A percentile compares a stretch with the other conserved stretches of the same genome.
Evolutionary conservation across 345 rosid species (phyloP).

Genomic region (Crucihimalaya himalaica): DNA sequence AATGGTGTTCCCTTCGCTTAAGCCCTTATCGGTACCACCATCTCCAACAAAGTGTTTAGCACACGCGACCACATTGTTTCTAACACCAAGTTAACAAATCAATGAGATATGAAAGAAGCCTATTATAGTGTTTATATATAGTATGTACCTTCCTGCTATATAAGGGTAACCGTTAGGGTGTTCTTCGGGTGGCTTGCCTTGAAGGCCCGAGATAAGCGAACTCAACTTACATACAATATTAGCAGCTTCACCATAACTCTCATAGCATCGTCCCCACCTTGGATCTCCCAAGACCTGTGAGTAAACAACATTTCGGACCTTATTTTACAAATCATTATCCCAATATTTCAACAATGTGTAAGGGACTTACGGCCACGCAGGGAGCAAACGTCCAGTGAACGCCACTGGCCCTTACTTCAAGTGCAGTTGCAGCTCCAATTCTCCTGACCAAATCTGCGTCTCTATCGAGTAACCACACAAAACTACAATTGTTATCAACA

Average conservation of each 20-base stretch:
- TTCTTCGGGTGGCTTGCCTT: slow-evolving; percentile 73
- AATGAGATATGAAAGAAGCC: slow-evolving; percentile 21
- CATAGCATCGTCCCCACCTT: slow-evolving; percentile 90
- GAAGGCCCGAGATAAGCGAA: slow-evolving; percentile 63
- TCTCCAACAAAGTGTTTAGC: slow-evolving; percentile 98
- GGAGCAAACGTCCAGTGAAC: slow-evolving; percentile 85
- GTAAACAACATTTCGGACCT: slow-evolving; percentile 10
- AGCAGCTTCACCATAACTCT: slow-evolving; percentile 78
- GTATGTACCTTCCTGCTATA: slow-evolving; percentile 68
- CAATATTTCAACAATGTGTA: background rate
- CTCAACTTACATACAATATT: slow-evolving; percentile 66
- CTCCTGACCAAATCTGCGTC: slow-evolving; percentile 67
- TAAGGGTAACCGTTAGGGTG: slow-evolving; percentile 81
- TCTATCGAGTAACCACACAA: slow-evolving; percentile 43
- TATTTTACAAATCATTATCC: background rate
- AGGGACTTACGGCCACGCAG: slow-evolving; percentile 72
- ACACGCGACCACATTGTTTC: slow-evolving; percentile 78
- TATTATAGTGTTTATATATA: background rate
- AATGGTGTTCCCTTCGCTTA: slow-evolving; percentile 77
- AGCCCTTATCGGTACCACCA: slow-evolving; percentile 76
- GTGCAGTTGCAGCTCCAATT: slow-evolving; percentile 78
- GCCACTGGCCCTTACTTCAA: slow-evolving; percentile 88
- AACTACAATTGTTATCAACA: background rate
- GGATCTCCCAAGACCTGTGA: slow-evolving; percentile 75
- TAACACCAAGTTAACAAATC: slow-evolving; percentile 37